Conservation (phyloP, 768 basidiomycete genomes). For the Trametopsis cervina region DNA sequence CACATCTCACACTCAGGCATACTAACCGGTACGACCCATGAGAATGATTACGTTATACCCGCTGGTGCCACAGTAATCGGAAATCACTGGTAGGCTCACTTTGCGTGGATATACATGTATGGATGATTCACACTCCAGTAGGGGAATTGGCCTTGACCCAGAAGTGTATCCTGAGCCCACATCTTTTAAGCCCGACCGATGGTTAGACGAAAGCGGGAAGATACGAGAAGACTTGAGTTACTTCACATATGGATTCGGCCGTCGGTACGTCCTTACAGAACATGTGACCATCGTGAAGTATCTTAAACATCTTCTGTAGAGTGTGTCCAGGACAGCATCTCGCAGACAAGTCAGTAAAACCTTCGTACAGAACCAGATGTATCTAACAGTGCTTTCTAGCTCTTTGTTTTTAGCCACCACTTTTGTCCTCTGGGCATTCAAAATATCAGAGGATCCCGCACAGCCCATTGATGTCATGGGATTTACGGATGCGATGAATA, state of each 20-base stretch:
- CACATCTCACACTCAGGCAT: not conserved
- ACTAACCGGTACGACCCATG: not conserved
- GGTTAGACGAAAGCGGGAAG: conserved; percentile 24
- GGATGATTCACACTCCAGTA: not conserved
- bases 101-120: not conserved
- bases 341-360: conserved; percentile 24
- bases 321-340: conserved; percentile 64
- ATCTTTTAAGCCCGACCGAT: conserved; percentile 26
- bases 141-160: conserved; percentile 28
- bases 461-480: conserved; percentile 53
- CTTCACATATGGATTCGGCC: conserved; percentile 31
- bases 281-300: not conserved
- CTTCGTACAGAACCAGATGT: not conserved
- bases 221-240: conserved; percentile 23
- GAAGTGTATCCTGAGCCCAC: conserved; percentile 27
- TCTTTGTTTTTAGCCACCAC: conserved; percentile 64
- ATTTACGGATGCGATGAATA: conserved; percentile 59
- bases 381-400: conserved; percentile 16
- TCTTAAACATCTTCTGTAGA: conserved; percentile 22
- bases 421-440: conserved; percentile 61
- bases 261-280: conserved; percentile 18
- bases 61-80: conserved; percentile 31
- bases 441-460: conserved; percentile 40
- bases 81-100: conserved; percentile 28
- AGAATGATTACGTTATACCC: conserved; percentile 35